These are phyloP conservation scores for Harrya chromipes DNA, from an alignment of 768 basidiomycete species.

Conservation along the genomic window DNA sequence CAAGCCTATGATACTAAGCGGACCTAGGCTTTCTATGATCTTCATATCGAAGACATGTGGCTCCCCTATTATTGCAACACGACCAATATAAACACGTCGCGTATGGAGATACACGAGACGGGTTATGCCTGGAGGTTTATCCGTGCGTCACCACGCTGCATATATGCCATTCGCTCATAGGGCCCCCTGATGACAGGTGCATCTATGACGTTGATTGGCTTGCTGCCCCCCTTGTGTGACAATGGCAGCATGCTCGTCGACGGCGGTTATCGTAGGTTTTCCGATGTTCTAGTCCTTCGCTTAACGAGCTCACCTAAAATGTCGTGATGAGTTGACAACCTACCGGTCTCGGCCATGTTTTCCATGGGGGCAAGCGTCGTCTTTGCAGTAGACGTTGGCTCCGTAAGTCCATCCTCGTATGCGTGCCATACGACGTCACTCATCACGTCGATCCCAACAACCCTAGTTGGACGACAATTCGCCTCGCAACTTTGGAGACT, in stretches of 20 bases:
- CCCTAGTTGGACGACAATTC: constrained; percentile 85
- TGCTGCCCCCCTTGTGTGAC: constrained; percentile 92
- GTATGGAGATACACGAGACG: constrained; percentile 96
- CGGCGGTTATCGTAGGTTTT: constrained; percentile 76
- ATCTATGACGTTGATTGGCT: constrained; percentile 95
- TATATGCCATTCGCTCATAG: constrained; percentile 1
- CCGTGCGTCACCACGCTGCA: constrained; percentile 43
- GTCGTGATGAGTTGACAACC: constrained; percentile 66
- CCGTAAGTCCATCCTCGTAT: constrained; percentile 47
- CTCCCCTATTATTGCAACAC: constrained; percentile 97
- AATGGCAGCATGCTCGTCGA: constrained; percentile 92
- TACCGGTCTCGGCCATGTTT: constrained; percentile 92
- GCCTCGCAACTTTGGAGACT: constrained; percentile 91
- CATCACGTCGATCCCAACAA: not conserved
- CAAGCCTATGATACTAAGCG: constrained; percentile 2
- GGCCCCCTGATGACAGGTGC: constrained; percentile 54
- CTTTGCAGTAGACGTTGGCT: constrained; percentile 91
- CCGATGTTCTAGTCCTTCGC: not conserved
- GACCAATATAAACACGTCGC: constrained; percentile 92
- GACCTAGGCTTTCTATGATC: constrained; percentile 79
- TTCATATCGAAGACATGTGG: constrained; percentile 99
- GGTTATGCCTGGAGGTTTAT: constrained; percentile 99
- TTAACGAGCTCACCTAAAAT: constrained; percentile 9
- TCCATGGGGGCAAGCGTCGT: constrained; percentile 87
- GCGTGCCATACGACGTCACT: not conserved